phyloP scores from a whole-genome alignment of 2,329 filamentous ascomycete species.

The Alternaria longipes region DNA sequence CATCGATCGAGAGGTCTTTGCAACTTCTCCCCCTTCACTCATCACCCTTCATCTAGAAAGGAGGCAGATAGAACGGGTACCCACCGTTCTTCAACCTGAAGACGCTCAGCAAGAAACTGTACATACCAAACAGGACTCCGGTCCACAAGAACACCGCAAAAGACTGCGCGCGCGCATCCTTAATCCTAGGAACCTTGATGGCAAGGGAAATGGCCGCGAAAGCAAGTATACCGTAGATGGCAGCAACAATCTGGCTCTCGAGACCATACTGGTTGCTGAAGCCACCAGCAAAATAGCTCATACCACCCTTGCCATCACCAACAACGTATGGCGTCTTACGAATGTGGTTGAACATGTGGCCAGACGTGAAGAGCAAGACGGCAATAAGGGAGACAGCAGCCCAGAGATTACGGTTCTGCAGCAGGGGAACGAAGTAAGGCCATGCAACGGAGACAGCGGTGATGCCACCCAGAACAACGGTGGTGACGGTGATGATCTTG shows the following conservation, averaged over 20 bases:
- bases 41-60: constrained; percentile 66
- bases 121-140: constrained; percentile 78
- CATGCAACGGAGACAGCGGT: constrained; percentile 76
- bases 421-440: constrained; percentile 80
- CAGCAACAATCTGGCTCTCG: constrained; percentile 94
- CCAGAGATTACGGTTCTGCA: constrained; percentile 94
- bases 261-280: constrained; percentile 95
- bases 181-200: constrained; percentile 89
- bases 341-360: constrained; percentile 99
- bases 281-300: constrained; percentile 88
- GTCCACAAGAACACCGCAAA: constrained; percentile 83
- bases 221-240: constrained; percentile 82
- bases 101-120: constrained; percentile 92
- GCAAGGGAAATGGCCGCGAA: constrained; percentile 92
- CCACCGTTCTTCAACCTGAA: constrained; percentile 95
- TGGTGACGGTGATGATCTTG: constrained; percentile 73
- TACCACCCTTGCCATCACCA: constrained; percentile 82
- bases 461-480: constrained; percentile 72
- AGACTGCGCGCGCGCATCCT: constrained; percentile 79
- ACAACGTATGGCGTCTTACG: constrained; percentile 92
- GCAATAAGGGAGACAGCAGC: constrained; percentile 86
- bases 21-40: not conserved
- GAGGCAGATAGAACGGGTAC: constrained; percentile 93
- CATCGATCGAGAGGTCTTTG: rapidly evolving
- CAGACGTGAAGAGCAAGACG: constrained; percentile 92